Base-by-base conservation (phyloP, 1,284 basidiomycete genomes). In the Ganoderma boninense region DNA sequence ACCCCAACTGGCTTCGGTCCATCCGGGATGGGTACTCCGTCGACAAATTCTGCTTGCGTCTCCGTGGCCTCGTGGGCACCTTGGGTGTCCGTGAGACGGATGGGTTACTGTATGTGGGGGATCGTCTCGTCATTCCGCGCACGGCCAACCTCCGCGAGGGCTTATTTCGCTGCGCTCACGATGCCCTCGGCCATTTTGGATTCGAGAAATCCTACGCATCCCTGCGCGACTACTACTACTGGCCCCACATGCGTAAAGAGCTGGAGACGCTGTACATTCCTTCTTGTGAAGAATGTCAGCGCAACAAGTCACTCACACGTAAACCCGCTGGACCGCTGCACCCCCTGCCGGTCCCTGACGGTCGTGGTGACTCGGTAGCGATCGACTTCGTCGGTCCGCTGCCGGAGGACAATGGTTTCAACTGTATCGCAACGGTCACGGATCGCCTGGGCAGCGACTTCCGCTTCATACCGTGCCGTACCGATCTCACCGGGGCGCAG, bases 321-420 rank as follows among this genome's bases (percentile, higher is more conserved):
- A 71, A 74, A n/a, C 67, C 72, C 68, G 72, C 8, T 6, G 49
- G 49, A 4, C 49, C 49, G n/a, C 60, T 80, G 4, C 77, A 80
- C 56, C 75, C 75, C 1, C 73, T 79, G 0, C 74, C 77, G 0
- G 67, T 81, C 2, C 79, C 78, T 1, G 66, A 70, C 2, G 43
- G 59, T 0, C 76, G 77, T 18, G 65, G 65, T 14, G 46, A 71
- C 14, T 64, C 49, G 80, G 80, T 87, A 2, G 80, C 81, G 0
- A 80, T 87, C 11, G 85, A 87, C 64, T 86, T 86, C 66, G 79
- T 87, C 0, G 83, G 84, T 3, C 83, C 82, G 0, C 69, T 87
- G 0, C 85, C 82, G 0, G 65, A 73, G 7, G 69, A 83, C 65
- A 77, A 80, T 0, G 71, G 75, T 0, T 85, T 78, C 69, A 81